phyloP scores from a whole-genome alignment of 176 grass and related monocot species.

The Oryza coarctata region DNA sequence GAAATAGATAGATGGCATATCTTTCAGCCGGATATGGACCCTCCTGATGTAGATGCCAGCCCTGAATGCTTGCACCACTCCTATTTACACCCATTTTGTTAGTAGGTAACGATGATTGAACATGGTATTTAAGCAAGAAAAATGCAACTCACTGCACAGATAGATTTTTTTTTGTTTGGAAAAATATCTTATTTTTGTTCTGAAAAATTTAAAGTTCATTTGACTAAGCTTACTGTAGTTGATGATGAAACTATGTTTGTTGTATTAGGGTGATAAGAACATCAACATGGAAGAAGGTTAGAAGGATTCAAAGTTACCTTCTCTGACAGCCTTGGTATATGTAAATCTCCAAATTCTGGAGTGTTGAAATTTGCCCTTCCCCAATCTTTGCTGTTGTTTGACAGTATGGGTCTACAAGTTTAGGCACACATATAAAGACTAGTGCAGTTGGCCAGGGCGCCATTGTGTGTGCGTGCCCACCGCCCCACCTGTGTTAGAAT shows the following conservation, averaged over 20 bases:
- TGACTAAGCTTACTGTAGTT: not conserved
- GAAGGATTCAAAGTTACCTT: not conserved
- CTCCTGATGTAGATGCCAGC: not conserved
- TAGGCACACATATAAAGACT: not conserved
- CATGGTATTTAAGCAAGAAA: not conserved
- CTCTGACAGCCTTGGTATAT: not conserved
- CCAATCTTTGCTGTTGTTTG: not conserved
- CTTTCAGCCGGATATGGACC: not conserved
- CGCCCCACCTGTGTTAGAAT: too few relatives aligned
- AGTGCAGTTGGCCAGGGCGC: too few relatives aligned
- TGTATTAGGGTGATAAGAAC: not conserved
- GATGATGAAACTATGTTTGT: not conserved
- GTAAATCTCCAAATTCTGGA: not conserved
- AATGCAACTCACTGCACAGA: not conserved
- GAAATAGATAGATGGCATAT: not conserved
- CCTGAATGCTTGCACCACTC: not conserved
- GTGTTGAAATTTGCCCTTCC: not conserved
- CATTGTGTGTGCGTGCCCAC: too few relatives aligned
- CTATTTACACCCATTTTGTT: not conserved
- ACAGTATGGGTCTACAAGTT: not conserved
- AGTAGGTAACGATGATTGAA: not conserved
- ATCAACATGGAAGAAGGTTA: too few relatives aligned
- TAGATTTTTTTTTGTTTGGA: not conserved
- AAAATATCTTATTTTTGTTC: not conserved
- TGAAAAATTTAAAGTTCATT: not conserved